Base-by-base conservation (phyloP, 1,284 basidiomycete species). In the Leccinum olivaceoglutinosum region DNA sequence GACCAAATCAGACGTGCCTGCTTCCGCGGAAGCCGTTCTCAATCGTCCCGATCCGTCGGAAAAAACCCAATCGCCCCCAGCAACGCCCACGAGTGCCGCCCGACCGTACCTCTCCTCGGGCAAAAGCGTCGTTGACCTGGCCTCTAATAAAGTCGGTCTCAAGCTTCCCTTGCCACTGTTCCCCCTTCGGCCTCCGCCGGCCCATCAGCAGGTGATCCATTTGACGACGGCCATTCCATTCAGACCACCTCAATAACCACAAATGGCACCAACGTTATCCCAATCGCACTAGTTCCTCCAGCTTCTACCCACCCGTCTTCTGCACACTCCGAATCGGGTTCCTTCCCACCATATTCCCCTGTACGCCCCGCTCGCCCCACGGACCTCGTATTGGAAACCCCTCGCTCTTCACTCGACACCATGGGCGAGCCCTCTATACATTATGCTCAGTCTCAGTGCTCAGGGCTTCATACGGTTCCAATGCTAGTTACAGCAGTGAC, bases 251-350 rank as follows among this genome's bases (percentile, higher is more conserved):
- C 83, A 16, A 85, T 86, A 21, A 82, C 84, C 60, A 88, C 89
- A 11, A 87, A 89, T 71, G 83, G 83, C 49, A 90, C 90, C 14
- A 92, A 93, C 70, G 90, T 91, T 67, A 93, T 93, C 62, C 90
- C 90, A 64, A 93, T 92, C 67, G 89, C 89, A 5, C 80, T 92
- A 60, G 87, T 92, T 44, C 77, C 87, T n/a, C 83, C 88, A 21
- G 82, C 83, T 18, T 81, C 82, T 9, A 73, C 75, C 44, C 70
- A 69, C 18, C 63, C 62, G 3, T 68, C 74, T 32, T 69, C 74
- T 60, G 64, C 69, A 51, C 75, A 61, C 18, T 70, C 72, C 18
- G 69, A 69, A 58, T 68, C 70, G 3, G 59, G 60, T 11, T 56
- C 68, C 70, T 66, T 74, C 69, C 49, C 49, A 67, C 75, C 46